phyloP scores from a whole-genome alignment of 345 rosid species.

The Brassica cretica region DNA sequence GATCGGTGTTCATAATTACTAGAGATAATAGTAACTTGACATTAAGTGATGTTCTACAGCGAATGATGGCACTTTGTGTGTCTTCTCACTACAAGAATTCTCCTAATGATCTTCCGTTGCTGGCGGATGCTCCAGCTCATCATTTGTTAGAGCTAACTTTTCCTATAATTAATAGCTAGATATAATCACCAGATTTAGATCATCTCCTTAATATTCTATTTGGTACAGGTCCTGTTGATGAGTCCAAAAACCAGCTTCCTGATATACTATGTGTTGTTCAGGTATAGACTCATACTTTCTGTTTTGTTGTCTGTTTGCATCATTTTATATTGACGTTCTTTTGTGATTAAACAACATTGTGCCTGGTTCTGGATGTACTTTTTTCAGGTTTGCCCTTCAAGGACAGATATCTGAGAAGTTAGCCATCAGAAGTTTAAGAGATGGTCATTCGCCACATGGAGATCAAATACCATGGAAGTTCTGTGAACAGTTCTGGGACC shows the following conservation, averaged over 20 bases:
- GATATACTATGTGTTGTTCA: constrained; percentile 94
- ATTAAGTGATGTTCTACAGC: too few relatives aligned
- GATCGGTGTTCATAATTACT: too few relatives aligned
- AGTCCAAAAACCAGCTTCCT: constrained; percentile 86
- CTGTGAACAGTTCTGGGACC: constrained; percentile 77
- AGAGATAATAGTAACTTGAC: too few relatives aligned
- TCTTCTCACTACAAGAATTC: constrained; percentile 99
- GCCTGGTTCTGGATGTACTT: constrained; percentile 5
- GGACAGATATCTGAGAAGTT: constrained; percentile 89
- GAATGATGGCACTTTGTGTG: constrained; percentile 96
- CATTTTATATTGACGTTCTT: too few relatives aligned
- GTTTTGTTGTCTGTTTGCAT: not conserved
- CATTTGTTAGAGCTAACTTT: constrained; percentile 71
- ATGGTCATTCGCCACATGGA: constrained; percentile 84
- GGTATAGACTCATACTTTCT: constrained; percentile 46
- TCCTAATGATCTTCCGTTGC: constrained; percentile 91
- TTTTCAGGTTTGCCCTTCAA: constrained; percentile 74
- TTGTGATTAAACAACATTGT: not conserved
- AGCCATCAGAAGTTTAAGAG: constrained; percentile 64
- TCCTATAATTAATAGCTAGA: constrained; percentile 16
- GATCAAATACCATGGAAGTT: constrained; percentile 99
- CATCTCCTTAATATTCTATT: constrained; percentile 19
- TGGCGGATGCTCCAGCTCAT: constrained; percentile 99
- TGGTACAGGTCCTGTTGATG: constrained; percentile 91
- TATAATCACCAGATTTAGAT: not conserved